phyloP scores from a whole-genome alignment of 108 stramenopile genomes.

The Cyclostephanos tholiformis region DNA sequence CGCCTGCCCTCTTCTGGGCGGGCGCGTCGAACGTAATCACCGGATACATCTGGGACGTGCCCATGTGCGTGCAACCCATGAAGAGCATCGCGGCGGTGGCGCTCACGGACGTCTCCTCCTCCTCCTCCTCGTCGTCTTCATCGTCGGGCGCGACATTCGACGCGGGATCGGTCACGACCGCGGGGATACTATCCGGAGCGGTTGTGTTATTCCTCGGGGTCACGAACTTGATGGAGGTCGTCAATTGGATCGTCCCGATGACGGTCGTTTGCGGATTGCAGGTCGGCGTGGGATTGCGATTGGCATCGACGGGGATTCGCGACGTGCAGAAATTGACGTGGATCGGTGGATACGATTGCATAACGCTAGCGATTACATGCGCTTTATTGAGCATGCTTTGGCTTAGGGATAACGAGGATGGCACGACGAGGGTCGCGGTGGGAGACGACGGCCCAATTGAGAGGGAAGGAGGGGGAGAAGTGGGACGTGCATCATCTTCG shows the following conservation, averaged over 20 bases:
- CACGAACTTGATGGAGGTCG: slow-evolving; percentile 69
- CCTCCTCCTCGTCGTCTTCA: slow-evolving; percentile 7
- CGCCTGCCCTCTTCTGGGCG: slow-evolving; percentile 74
- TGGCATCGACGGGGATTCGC: slow-evolving; percentile 62
- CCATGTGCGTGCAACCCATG: slow-evolving; percentile 92
- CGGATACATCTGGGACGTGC: slow-evolving; percentile 73
- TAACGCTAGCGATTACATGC: slow-evolving; percentile 49
- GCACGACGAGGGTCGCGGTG: neutral
- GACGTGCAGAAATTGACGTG: slow-evolving; percentile 64
- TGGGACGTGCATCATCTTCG: neutral
- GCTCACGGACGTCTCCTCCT: slow-evolving; percentile 40
- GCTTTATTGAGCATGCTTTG: slow-evolving; percentile 49
- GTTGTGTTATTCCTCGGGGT: slow-evolving; percentile 58
- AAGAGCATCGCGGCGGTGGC: slow-evolving; percentile 85
- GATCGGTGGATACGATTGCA: slow-evolving; percentile 61
- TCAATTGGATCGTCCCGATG: slow-evolving; percentile 72
- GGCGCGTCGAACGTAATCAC: slow-evolving; percentile 70
- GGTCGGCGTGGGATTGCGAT: slow-evolving; percentile 76
- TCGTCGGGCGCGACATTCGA: slow-evolving; percentile 28
- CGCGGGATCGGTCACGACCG: slow-evolving; percentile 60
- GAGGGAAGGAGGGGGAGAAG: neutral
- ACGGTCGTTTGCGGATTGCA: slow-evolving; percentile 78
- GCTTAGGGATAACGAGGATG: slow-evolving; percentile 32
- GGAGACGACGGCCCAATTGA: neutral
- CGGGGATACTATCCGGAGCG: slow-evolving; percentile 74